These are phyloP conservation scores for Tuber magnatum DNA, from an alignment of 495 filamentous ascomycete genomes.

Conservation along the genomic window DNA sequence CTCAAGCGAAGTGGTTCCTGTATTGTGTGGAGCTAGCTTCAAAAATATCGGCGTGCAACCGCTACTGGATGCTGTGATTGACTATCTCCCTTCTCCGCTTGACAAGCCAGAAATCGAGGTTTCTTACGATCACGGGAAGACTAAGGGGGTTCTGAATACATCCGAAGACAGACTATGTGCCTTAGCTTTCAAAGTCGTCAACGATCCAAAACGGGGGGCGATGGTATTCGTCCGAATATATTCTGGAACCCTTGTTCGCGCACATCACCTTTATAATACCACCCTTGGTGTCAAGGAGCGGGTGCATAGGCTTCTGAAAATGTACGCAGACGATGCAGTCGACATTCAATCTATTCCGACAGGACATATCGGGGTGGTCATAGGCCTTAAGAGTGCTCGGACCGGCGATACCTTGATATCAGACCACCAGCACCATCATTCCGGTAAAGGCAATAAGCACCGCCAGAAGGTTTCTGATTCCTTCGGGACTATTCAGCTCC, in stretches of 20 bases:
- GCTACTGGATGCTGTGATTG: conserved; percentile 75
- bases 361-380: conserved; percentile 94
- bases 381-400: conserved; percentile 77
- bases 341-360: conserved; percentile 71
- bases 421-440: conserved; percentile 10
- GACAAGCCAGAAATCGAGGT: conserved; percentile 76
- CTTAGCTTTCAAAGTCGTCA: conserved; percentile 93
- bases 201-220: conserved; percentile 75
- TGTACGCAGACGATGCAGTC: conserved; percentile 83
- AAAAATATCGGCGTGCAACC: conserved; percentile 92
- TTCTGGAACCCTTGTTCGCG: conserved; percentile 67
- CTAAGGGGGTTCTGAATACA: conserved; percentile 50
- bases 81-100: conserved; percentile 74
- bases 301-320: conserved; percentile 73
- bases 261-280: conserved; percentile 75
- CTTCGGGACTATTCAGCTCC: conserved; percentile 60
- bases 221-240: conserved; percentile 92
- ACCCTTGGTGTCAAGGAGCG: conserved; percentile 75
- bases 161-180: conserved; percentile 56
- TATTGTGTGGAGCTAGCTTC: conserved; percentile 90
- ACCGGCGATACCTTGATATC: conserved; percentile 89
- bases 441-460: conserved; percentile 23
- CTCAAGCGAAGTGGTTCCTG: conserved; percentile 61
- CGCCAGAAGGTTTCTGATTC: conserved; percentile 11
- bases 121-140: conserved; percentile 50